Percentiles rank a stretch among this genome's conserved stretches.
These are phyloP conservation scores for Jasminum sambac DNA, from an alignment of 257 asterid genomes.

Conservation along the genomic window DNA sequence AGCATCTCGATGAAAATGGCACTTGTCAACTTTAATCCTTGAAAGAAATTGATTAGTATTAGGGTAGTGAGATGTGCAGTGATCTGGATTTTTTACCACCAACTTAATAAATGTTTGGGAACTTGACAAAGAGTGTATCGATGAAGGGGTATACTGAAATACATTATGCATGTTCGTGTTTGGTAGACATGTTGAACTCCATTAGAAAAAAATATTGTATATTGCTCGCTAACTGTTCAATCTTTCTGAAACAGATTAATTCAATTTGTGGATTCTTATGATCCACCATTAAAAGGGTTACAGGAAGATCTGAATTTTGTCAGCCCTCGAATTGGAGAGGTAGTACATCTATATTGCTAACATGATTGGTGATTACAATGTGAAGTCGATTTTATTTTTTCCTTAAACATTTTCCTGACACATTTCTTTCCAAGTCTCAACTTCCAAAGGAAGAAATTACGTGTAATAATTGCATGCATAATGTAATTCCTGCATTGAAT, in stretches of 20 bases:
- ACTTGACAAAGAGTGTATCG: not conserved
- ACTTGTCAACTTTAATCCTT: conserved; percentile 7
- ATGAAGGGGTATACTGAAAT: not conserved
- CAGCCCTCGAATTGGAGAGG: conserved; percentile 99
- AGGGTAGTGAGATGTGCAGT: conserved; percentile 15
- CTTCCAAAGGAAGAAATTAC: not conserved
- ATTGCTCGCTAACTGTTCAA: conserved; percentile 27
- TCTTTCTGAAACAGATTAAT: conserved; percentile 60
- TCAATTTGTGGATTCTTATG: conserved; percentile 92
- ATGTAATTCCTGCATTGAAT: conserved; percentile 3
- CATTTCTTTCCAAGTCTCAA: no score
- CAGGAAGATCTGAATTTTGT: conserved; percentile 98
- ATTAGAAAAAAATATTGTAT: conserved; percentile 14
- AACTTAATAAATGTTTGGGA: not conserved
- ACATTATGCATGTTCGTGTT: not conserved
- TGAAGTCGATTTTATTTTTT: conserved; percentile 20
- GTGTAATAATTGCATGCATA: conserved; percentile 9
- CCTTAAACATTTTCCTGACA: conserved; percentile 11
- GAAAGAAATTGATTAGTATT: conserved; percentile 1
- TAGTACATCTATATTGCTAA: conserved; percentile 29
- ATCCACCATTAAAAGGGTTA: conserved; percentile 96
- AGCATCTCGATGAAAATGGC: not conserved
- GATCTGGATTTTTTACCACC: not conserved
- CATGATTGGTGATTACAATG: conserved; percentile 12
- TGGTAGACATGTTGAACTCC: conserved; percentile 12